Evolutionary conservation across 805 yeast species (phyloP).

Genomic region (Monosporozyma yasuniensis): DNA sequence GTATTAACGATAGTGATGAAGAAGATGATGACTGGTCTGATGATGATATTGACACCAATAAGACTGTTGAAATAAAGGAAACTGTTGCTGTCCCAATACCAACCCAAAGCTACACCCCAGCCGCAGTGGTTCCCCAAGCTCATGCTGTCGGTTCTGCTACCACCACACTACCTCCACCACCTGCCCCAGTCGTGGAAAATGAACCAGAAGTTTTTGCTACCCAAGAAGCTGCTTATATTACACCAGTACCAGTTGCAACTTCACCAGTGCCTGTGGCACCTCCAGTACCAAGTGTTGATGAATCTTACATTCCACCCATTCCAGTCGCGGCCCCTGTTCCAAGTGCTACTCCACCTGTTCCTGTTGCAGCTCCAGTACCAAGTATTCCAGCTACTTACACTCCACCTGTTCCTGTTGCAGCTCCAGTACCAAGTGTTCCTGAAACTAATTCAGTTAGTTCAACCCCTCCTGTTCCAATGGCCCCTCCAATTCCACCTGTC

Average conservation of each 20-base stretch:
- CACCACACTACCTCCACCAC: not conserved
- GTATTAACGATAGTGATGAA: constrained; percentile 30
- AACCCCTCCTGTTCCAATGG: constrained; percentile 1
- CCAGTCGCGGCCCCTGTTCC: constrained; percentile 30
- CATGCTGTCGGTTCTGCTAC: not conserved
- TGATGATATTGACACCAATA: constrained; percentile 20
- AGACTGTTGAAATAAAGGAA: constrained; percentile 9
- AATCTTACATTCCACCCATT: constrained; percentile 11
- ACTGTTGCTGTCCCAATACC: constrained; percentile 23
- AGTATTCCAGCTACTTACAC: constrained; percentile 30
- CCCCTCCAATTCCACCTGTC: constrained; percentile 1
- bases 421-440: constrained; percentile 5
- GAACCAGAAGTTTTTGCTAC: constrained; percentile 8
- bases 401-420: constrained; percentile 6
- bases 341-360: constrained; percentile 27
- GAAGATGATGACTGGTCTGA: constrained; percentile 30
- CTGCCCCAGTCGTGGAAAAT: constrained; percentile 8
- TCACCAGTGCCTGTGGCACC: constrained; percentile 1
- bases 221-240: not conserved
- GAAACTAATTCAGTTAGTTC: constrained; percentile 5
- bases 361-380: constrained; percentile 39
- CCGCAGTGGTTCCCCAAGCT: constrained; percentile 5
- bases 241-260: constrained; percentile 17
- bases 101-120: constrained; percentile 13
- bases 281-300: constrained; percentile 3